Evolutionary conservation across 2,329 filamentous ascomycete species (phyloP).

Genomic region (Aureobasidium vineae): DNA sequence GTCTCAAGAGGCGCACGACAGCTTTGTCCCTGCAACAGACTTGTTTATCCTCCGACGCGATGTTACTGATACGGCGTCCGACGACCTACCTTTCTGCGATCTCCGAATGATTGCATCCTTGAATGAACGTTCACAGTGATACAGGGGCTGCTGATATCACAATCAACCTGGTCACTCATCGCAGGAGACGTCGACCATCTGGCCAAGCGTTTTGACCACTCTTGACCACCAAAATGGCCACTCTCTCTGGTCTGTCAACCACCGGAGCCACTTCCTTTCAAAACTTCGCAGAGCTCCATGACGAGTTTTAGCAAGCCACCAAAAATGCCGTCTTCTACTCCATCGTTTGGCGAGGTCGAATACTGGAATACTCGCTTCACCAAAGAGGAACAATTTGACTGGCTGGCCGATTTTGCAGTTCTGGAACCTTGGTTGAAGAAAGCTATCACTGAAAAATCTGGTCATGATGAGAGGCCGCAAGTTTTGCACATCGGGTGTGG

Average conservation of each 20-base stretch:
- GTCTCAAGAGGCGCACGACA: no score
- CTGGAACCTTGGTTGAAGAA: not conserved
- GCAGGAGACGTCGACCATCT: not conserved
- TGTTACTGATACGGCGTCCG: no score
- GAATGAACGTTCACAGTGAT: no score
- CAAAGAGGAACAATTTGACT: slow-evolving; percentile 7
- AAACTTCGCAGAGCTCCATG: not conserved
- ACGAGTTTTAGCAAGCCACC: slow-evolving; percentile 3
- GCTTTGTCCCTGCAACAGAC: no score
- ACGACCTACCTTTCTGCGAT: no score
- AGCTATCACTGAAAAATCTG: not conserved
- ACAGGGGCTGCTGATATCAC: no score
- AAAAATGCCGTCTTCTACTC: not conserved
- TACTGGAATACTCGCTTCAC: slow-evolving; percentile 15
- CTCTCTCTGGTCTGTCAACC: not conserved
- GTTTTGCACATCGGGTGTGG: slow-evolving; percentile 19
- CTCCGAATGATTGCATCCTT: no score
- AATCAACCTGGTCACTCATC: not conserved
- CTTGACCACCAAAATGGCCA: not conserved
- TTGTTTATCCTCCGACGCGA: no score
- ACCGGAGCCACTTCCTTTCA: not conserved
- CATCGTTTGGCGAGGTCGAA: slow-evolving; percentile 4
- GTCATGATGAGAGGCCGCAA: not conserved
- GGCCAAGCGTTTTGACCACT: not conserved
- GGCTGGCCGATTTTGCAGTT: not conserved